Percentiles rank a stretch among this genome's conserved stretches.
phyloP scores from a whole-genome alignment of 208 protist species.

The Lotmaria passim region DNA sequence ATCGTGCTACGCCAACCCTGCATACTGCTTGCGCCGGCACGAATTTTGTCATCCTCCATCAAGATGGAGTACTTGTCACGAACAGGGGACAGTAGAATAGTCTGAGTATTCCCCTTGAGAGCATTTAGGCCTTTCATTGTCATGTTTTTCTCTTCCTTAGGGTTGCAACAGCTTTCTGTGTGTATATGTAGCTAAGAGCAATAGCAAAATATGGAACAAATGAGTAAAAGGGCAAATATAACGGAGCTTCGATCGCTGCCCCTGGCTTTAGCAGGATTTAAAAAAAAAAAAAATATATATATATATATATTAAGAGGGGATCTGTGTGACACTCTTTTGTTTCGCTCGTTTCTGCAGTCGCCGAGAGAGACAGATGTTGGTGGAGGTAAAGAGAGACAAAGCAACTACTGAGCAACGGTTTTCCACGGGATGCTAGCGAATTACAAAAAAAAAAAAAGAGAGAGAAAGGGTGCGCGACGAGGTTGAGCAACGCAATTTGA shows the following conservation, averaged over 20 bases:
- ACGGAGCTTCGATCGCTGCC: constrained; percentile 8
- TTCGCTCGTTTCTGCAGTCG: no score
- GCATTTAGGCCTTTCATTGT: constrained; percentile 56
- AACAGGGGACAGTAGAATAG: constrained; percentile 73
- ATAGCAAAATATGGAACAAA: constrained; percentile 6
- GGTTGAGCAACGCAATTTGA: no score
- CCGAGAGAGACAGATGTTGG: no score
- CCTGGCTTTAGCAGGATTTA: constrained; percentile 16
- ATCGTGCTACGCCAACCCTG: constrained; percentile 92
- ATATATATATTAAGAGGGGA: no score
- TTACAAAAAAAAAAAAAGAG: constrained; percentile 22
- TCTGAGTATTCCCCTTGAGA: constrained; percentile 77
- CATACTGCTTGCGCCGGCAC: constrained; percentile 91
- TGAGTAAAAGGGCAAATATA: constrained; percentile 12
- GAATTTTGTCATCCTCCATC: constrained; percentile 92
- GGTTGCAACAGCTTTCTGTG: background rate
- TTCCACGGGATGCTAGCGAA: background rate
- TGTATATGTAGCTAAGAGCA: no score
- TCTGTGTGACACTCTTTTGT: no score
- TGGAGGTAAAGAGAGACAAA: no score
- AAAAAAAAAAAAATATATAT: constrained; percentile 8
- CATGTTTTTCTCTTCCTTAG: constrained; percentile 16
- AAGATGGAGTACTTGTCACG: constrained; percentile 92
- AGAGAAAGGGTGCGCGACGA: no score
- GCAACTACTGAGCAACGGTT: background rate